These are phyloP conservation scores for Chaetomium olivaceum DNA, from an alignment of 2,329 filamentous ascomycete genomes.

Conservation along the genomic window DNA sequence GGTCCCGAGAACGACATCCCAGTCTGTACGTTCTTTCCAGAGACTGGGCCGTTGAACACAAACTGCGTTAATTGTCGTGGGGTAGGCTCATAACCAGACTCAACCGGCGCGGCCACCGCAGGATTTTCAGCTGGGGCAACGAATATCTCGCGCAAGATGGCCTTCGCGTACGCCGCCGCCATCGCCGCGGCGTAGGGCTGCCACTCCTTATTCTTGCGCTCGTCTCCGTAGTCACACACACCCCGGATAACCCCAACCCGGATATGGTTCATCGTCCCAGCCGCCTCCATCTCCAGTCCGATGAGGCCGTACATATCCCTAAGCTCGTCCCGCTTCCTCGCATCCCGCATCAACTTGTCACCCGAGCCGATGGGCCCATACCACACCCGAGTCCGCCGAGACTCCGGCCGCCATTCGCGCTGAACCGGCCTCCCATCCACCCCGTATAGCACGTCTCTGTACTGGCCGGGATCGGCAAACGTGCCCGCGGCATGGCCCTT, in stretches of 20 bases:
- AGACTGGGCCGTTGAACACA: background rate
- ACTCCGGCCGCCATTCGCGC: background rate
- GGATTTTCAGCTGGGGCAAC: no score
- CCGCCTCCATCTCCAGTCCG: conserved; percentile 2
- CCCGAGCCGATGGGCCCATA: background rate
- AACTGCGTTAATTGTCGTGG: background rate
- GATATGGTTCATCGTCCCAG: conserved; percentile 2
- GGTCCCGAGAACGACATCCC: background rate
- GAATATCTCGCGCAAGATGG: background rate
- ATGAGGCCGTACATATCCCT: background rate
- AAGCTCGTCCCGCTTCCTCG: background rate
- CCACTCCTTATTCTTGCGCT: background rate
- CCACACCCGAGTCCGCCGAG: background rate
- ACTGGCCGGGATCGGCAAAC: background rate
- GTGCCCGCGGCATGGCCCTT: background rate
- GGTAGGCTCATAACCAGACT: no score
- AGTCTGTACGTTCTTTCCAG: background rate
- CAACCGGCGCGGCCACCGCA: background rate
- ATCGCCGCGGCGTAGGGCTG: conserved; percentile 2
- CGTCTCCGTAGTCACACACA: background rate
- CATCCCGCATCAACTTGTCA: background rate
- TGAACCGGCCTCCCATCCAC: background rate
- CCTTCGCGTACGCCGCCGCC: background rate
- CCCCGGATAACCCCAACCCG: conserved; percentile 1
- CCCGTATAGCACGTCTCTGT: background rate